phyloP scores from a whole-genome alignment of 345 rosid species.

The Populus deltoides region DNA sequence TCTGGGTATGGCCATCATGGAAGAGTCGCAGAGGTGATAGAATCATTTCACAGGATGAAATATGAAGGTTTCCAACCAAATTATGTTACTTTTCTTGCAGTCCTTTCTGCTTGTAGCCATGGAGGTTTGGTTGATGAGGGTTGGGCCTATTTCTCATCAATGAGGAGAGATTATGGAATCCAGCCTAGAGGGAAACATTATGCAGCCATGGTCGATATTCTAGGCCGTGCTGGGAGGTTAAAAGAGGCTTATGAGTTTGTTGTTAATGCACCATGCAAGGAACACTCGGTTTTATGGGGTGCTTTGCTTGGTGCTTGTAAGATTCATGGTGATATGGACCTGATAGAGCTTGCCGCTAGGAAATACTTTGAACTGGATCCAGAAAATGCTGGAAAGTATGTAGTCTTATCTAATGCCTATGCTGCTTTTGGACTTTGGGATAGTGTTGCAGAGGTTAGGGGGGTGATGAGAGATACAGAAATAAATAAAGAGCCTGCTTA shows the following conservation, averaged over 20 bases:
- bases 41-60: conserved; percentile 58
- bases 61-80: conserved; percentile 56
- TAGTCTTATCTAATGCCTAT: conserved; percentile 61
- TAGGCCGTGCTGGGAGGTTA: conserved; percentile 68
- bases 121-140: conserved; percentile 68
- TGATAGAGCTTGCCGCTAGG: conserved; percentile 49
- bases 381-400: conserved; percentile 60
- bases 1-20: conserved; percentile 70
- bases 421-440: conserved; percentile 62
- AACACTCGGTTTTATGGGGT: conserved; percentile 65
- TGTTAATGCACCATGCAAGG: conserved; percentile 50
- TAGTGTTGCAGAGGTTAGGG: conserved; percentile 55
- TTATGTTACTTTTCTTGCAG: conserved; percentile 61
- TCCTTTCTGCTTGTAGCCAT: conserved; percentile 72
- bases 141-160: conserved; percentile 43
- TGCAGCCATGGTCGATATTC: conserved; percentile 64
- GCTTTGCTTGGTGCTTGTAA: conserved; percentile 67
- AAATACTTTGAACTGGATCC: conserved; percentile 57
- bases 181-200: conserved; percentile 58
- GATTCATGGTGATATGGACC: conserved; percentile 56
- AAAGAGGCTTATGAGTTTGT: conserved; percentile 61
- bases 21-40: conserved; percentile 56
- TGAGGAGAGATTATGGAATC: conserved; percentile 56
- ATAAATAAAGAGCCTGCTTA: conserved; percentile 58
- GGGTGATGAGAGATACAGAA: conserved; percentile 46